Base-by-base conservation (phyloP, 331 rosid species). In the Spiraea crenata region DNA sequence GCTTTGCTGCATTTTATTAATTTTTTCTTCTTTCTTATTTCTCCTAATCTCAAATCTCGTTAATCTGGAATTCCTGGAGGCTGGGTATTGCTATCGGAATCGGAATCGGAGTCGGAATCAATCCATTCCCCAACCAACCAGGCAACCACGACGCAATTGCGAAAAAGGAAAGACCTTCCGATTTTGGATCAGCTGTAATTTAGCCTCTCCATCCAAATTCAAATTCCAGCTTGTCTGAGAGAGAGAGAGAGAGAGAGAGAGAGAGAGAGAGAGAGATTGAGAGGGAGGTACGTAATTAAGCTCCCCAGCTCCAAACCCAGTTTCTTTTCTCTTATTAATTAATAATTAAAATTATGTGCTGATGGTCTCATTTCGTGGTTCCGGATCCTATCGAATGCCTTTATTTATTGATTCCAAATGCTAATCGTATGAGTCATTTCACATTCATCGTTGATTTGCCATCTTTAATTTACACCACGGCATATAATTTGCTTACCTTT, bases 121-220 rank as follows among this genome's bases (percentile, higher is more conserved):
- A 11, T 5, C 49, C 49, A 45, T 45, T 14, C 49, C 49, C 49
- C 9, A 45, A 11, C 49, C 49, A 11, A 45, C 14, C 14, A 45
- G 41, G 45, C 16, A 15, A 59, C n/a, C 44, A 61, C 39, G 31
- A 61, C 34, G 2, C 65, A 4, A 39, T 2, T 13, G 7, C 7
- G 25, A 19, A 16, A 61, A 61, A n/a, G 42, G 3, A 35, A 35
- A 58, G 0, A 56, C 61, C 45, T 14, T 59, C 64, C 14, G 45
- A 59, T 16, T 61, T 61, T 39, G 66, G 66, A 61, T 61, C 66
- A 31, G 65, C 57, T 52, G 34, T 52, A 31, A 52, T 14, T 16
- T 50, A 51, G 57, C 65, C 65, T 60, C 31, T 25, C 31, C 31
- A 25, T 25, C 31, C 31, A 25, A 34, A 60, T 60, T 47, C 47